Evolutionary conservation across 1,139 yeast genomes (phyloP).

Genomic region (Candida neerlandica): DNA sequence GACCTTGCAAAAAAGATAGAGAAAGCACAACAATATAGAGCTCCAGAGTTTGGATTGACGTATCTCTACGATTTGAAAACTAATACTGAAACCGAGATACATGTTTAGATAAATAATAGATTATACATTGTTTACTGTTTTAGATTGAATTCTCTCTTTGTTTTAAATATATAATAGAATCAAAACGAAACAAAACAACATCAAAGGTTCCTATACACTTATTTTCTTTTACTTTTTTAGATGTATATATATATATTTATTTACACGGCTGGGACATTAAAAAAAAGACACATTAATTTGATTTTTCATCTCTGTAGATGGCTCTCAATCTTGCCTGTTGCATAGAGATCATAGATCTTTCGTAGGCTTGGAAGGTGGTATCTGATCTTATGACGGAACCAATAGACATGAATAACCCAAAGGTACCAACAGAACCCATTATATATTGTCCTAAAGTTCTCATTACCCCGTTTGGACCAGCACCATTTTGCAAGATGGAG

Average conservation of each 20-base stretch:
- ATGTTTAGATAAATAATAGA: slow-evolving; percentile 11
- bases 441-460: slow-evolving; percentile 96
- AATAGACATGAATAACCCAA: slow-evolving; percentile 93
- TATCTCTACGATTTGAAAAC: slow-evolving; percentile 35
- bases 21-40: slow-evolving; percentile 26
- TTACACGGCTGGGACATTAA: slow-evolving; percentile 2
- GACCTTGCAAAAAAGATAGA: slow-evolving; percentile 24
- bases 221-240: background rate
- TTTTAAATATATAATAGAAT: no score
- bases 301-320: slow-evolving; percentile 23
- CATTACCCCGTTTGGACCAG: slow-evolving; percentile 98
- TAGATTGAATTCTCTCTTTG: background rate
- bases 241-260: background rate
- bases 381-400: slow-evolving; percentile 92
- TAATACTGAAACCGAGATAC: slow-evolving; percentile 17
- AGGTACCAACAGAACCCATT: slow-evolving; percentile 95
- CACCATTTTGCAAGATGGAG: slow-evolving; percentile 88
- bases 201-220: background rate
- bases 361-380: slow-evolving; percentile 45
- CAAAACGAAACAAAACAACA: no score
- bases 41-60: slow-evolving; percentile 48
- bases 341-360: slow-evolving; percentile 37
- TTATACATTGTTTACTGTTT: slow-evolving; percentile 1
- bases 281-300: slow-evolving; percentile 4
- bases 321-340: slow-evolving; percentile 43